Base-by-base conservation (phyloP, 495 filamentous ascomycete species). In the Glutinoglossum americanum region DNA sequence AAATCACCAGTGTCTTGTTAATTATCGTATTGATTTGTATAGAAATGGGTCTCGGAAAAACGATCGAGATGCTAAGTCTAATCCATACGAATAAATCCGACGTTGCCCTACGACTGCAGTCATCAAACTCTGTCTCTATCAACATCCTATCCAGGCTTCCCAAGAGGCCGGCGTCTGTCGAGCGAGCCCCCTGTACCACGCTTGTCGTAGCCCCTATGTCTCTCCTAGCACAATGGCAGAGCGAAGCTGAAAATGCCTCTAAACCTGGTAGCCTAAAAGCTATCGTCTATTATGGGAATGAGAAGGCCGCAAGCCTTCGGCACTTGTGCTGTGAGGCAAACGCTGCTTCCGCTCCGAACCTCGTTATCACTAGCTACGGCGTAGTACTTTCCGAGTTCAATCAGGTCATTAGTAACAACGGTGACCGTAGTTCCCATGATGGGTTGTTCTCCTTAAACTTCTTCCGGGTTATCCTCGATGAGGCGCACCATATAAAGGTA, bases 291-390 rank as follows among this genome's bases (percentile, higher is more conserved):
- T 97, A 98, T 66, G 92, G 92, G 25, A 74, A 66, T 44, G 89
- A 97, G 23, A 93, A 93, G 66, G 78, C 72, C 25, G 72, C 76
- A 19, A 85, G 93, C 64, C 67, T 98, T 44, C 78, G 80, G 63
- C 74, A 79, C 4, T 66, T 96, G 6, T 96, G 90, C 63, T 84
- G 80, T 59, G 77, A 78, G 60, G 74, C 79, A 3, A 89, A 89
- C 66, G 77, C 79, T 13, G 71, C 76, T 7, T 80, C 77, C 57
- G 88, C 89, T 15, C 92, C 92, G 8, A 85, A 89, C 65, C 66
- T 98, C 15, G 82, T 98, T 63, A 87, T 98, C 57, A 98, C 92
- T n/a, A 93, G 85, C 67, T 98, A 96, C 63, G 92, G 92, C 17
- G 79, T 87, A 25, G 81, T 96, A 1, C 74, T 98, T 6, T 94